Base-by-base conservation (phyloP, 2,329 filamentous ascomycete genomes). In the Trichoderma endophyticum region DNA sequence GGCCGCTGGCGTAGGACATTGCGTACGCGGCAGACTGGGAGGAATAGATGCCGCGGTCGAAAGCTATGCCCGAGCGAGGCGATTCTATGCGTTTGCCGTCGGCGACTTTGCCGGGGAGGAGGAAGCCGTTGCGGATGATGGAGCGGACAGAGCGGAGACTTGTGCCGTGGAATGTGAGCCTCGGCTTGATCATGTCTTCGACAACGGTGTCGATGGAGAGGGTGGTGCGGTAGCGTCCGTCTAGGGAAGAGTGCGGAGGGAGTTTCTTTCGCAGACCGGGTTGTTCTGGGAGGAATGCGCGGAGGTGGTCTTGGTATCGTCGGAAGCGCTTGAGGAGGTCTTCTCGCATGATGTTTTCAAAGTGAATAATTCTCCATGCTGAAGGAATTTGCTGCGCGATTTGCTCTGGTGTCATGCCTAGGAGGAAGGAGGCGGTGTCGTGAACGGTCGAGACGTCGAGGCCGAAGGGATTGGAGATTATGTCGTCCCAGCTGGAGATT, bases 41-140 rank as follows among this genome's bases (percentile, higher is more conserved):
- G 28, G 82, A 83, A 76, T 85, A 86, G 71, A 86, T 83, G 3
- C 83, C 83, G 0, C 77, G 76, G 9, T 83, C 80, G 72, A 82
- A 85, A 1, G 80, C 81, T 15, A 80, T 77, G 5, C 84, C 83
- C 3, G 72, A 74, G 26, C 76, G 73, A 6, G 74, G 75, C 32
- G 74, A 75, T 4, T 65, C 70, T 61, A 75, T 43, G 14, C 48
- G 15, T 7, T 72, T 56, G 15, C 73, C 73, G 24, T 60, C 61
- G 14, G 77, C 56, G 6, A 76, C 65, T 3, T 77, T 80, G 1
- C 76, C 75, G 3, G 82, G 84, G 36, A 80, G 77, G 6, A 84
- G 75, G 72, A 86, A 85, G 3, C 83, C 83, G 71, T 84, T 76
- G 12, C 81, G 81, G 14, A 86, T 80, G 56, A 86, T 86, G 2